A percentile compares a stretch with the other conserved stretches of the same genome.
These are phyloP conservation scores for Tilletia caries DNA, from an alignment of 1,284 basidiomycete species.

Conservation along the genomic window DNA sequence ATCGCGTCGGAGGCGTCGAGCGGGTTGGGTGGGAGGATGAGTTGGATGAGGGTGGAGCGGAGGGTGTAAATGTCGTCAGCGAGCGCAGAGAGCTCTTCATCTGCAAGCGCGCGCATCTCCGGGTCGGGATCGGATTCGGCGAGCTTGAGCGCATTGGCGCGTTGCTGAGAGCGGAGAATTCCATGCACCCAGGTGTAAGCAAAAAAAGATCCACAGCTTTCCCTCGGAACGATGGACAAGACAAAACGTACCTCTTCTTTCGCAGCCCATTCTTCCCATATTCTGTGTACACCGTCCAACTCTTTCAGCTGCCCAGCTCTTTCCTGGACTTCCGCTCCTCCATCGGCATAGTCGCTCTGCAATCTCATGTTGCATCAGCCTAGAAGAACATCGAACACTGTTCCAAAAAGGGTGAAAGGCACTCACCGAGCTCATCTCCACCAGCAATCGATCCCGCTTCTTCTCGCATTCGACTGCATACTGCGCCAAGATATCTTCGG, in stretches of 20 bases:
- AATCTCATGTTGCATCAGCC: too few relatives aligned
- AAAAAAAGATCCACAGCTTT: too few relatives aligned
- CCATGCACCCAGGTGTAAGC: too few relatives aligned
- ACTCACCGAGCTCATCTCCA: neutral
- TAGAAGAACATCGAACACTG: too few relatives aligned
- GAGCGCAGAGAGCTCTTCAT: conserved; percentile 66
- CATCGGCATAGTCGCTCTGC: neutral
- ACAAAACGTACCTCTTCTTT: conserved; percentile 48
- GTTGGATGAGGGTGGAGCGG: conserved; percentile 63
- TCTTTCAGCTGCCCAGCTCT: conserved; percentile 56
- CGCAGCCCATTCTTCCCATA: conserved; percentile 60
- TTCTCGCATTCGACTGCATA: neutral
- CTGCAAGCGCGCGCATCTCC: conserved; percentile 71
- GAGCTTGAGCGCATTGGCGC: conserved; percentile 1
- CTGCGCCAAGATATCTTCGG: neutral
- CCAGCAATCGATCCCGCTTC: neutral
- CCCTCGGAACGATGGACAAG: too few relatives aligned
- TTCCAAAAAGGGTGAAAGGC: neutral
- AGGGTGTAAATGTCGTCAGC: conserved; percentile 59
- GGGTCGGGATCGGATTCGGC: conserved; percentile 61
- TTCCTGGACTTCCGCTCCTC: neutral
- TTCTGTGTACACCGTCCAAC: conserved; percentile 60
- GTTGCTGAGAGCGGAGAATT: too few relatives aligned
- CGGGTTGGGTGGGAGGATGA: conserved; percentile 69
- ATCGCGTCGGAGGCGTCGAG: conserved; percentile 71